Conservation (phyloP, 108 stramenopile species). For the Conticribra weissflogii region DNA sequence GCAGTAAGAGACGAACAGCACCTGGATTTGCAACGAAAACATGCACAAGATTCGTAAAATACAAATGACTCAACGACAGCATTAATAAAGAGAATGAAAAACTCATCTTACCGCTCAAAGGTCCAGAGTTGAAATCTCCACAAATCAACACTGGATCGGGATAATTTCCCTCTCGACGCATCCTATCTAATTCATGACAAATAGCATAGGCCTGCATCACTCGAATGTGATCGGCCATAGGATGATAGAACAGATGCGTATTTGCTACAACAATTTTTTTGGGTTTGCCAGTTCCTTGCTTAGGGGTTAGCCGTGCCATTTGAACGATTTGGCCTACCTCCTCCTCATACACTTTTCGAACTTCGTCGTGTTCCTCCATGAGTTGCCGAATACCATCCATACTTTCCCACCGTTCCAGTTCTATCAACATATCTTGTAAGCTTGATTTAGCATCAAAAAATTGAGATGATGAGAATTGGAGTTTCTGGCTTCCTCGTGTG, state of each 20-base stretch:
- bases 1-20: constrained; percentile 50
- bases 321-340: constrained; percentile 66
- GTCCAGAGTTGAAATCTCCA: constrained; percentile 66
- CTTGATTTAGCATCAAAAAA: constrained; percentile 40
- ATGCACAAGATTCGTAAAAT: neutral
- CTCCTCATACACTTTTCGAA: constrained; percentile 45
- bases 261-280: constrained; percentile 56
- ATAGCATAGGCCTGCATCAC: constrained; percentile 60
- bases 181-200: constrained; percentile 54
- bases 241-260: constrained; percentile 84
- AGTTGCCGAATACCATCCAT: constrained; percentile 48
- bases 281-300: constrained; percentile 18
- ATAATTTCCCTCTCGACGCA: constrained; percentile 22
- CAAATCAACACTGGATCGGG: constrained; percentile 29
- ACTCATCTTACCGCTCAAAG: constrained; percentile 53
- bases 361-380: constrained; percentile 43
- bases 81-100: no score
- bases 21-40: constrained; percentile 7
- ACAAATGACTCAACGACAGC: neutral
- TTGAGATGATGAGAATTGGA: neutral
- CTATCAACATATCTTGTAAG: constrained; percentile 5
- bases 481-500: constrained; percentile 14
- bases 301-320: constrained; percentile 35
- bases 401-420: constrained; percentile 52
- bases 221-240: constrained; percentile 72